Evolutionary conservation across 352 stramenopile genomes (phyloP).

Genomic region (Globisporangium megalacanthum): DNA sequence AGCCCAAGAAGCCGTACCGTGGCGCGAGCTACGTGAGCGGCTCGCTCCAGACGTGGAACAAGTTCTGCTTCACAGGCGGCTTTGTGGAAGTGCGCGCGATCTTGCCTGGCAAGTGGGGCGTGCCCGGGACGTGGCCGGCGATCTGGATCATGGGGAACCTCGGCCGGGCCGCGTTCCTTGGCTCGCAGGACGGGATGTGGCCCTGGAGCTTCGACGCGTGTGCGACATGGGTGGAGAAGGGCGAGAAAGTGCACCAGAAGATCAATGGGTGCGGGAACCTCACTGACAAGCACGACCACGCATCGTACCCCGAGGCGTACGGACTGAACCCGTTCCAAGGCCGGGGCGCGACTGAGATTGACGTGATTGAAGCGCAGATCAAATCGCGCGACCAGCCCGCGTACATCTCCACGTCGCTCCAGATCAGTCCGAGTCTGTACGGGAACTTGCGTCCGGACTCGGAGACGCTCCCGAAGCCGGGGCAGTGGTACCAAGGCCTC

Average conservation of each 20-base stretch:
- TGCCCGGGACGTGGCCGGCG: constrained; percentile 95
- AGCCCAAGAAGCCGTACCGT: constrained; percentile 76
- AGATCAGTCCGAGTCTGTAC: constrained; percentile 83
- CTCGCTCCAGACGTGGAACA: constrained; percentile 97
- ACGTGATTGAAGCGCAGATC: constrained; percentile 92
- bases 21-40: constrained; percentile 83
- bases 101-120: constrained; percentile 91
- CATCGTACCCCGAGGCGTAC: constrained; percentile 84
- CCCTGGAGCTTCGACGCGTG: constrained; percentile 96
- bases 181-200: constrained; percentile 93
- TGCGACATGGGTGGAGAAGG: constrained; percentile 75
- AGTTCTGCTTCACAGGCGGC: constrained; percentile 98
- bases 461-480: constrained; percentile 44
- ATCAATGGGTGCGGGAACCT: constrained; percentile 93
- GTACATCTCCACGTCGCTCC: constrained; percentile 91
- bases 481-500: constrained; percentile 90
- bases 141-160: constrained; percentile 98
- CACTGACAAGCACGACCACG: constrained; percentile 90
- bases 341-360: constrained; percentile 96
- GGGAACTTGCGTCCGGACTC: constrained; percentile 57
- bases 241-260: constrained; percentile 88
- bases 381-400: constrained; percentile 82
- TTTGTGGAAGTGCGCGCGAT: constrained; percentile 94
- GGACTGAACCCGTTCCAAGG: constrained; percentile 88
- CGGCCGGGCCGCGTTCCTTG: constrained; percentile 92